Evolutionary conservation across 805 yeast genomes (phyloP).

Genomic region (Blastobotrys americana): DNA sequence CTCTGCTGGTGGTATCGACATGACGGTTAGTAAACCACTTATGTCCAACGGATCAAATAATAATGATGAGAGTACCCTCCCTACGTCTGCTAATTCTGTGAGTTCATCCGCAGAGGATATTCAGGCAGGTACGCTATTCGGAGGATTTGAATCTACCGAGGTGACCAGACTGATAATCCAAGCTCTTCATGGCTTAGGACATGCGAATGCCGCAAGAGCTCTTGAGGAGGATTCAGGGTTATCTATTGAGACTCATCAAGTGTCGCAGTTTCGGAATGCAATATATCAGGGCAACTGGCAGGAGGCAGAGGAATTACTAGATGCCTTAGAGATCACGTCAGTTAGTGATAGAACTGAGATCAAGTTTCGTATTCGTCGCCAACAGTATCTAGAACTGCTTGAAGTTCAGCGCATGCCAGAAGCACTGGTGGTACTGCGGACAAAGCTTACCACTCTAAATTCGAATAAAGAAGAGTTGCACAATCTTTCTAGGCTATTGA

Average conservation of each 20-base stretch:
- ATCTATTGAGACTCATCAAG: constrained; percentile 36
- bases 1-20: neutral
- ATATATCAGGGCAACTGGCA: constrained; percentile 40
- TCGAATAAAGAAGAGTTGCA: constrained; percentile 25
- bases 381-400: constrained; percentile 39
- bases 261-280: constrained; percentile 35
- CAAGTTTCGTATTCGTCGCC: constrained; percentile 34
- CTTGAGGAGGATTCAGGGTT: constrained; percentile 36
- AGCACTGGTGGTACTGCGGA: constrained; percentile 36
- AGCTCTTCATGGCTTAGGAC: constrained; percentile 45
- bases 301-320: constrained; percentile 30
- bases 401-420: constrained; percentile 26
- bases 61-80: too few species aligned
- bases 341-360: constrained; percentile 22
- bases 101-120: too few species aligned
- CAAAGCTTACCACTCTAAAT: constrained; percentile 30
- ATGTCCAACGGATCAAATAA: too few species aligned
- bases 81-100: too few species aligned
- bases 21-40: neutral
- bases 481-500: constrained; percentile 24
- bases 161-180: constrained; percentile 45
- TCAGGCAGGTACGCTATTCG: too few species aligned
- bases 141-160: constrained; percentile 31
- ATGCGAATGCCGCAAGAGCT: constrained; percentile 32
- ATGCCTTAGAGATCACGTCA: constrained; percentile 22